Evolutionary conservation across 2,329 filamentous ascomycete genomes (phyloP).

Genomic region (Lanzia echinophila): DNA sequence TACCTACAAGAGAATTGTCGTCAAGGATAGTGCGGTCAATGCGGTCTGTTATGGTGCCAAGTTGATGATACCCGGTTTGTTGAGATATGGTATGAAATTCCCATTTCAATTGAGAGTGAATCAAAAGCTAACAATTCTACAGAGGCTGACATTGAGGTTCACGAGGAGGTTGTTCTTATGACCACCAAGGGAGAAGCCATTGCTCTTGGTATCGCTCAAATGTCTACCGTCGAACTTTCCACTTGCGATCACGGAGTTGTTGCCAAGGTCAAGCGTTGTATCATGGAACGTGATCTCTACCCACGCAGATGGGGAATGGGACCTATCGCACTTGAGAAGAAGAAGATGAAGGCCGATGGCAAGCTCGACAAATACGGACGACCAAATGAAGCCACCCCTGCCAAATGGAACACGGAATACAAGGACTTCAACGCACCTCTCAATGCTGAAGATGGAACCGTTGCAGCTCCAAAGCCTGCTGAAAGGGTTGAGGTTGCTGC

Average conservation of each 20-base stretch:
- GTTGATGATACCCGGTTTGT: constrained; percentile 93
- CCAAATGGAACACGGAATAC: constrained; percentile 89
- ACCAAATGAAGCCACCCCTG: constrained; percentile 84
- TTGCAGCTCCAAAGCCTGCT: constrained; percentile 36
- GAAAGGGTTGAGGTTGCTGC: constrained; percentile 31
- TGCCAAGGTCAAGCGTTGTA: constrained; percentile 98
- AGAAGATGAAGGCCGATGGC: constrained; percentile 98
- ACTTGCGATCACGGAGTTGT: constrained; percentile 97
- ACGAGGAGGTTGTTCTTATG: constrained; percentile 96
- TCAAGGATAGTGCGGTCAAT: constrained; percentile 95
- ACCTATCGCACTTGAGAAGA: constrained; percentile 91
- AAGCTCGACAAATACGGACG: constrained; percentile 98
- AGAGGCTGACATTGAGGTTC: constrained; percentile 86
- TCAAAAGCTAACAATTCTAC: constrained; percentile 24
- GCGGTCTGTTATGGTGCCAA: constrained; percentile 98
- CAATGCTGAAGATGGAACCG: constrained; percentile 30
- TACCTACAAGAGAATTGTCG: constrained; percentile 92
- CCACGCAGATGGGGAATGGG: constrained; percentile 94
- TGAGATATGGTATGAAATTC: constrained; percentile 68
- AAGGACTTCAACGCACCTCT: constrained; percentile 70
- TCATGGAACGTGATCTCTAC: constrained; percentile 99
- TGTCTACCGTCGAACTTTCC: constrained; percentile 95
- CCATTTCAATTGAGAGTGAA: not conserved
- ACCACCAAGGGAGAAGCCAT: constrained; percentile 99
- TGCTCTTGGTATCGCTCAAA: constrained; percentile 90